Percentiles rank a stretch among this genome's conserved stretches.
Evolutionary conservation across 331 rosid genomes (phyloP).

Genomic region (Phaseolus coccineus): DNA sequence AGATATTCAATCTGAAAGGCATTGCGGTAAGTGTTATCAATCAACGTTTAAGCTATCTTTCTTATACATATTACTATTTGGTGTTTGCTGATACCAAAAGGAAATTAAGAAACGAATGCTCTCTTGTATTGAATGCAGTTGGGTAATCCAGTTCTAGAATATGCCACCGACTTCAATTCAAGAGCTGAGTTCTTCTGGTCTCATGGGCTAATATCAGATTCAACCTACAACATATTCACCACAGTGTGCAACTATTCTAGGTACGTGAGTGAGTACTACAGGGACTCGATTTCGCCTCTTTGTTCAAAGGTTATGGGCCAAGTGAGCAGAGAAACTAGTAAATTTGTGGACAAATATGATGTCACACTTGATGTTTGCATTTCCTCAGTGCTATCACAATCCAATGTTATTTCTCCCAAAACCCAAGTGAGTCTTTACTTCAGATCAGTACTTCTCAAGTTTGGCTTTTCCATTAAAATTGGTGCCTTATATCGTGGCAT

Average conservation of each 20-base stretch:
- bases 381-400: conserved; percentile 85
- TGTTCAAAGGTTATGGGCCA: conserved; percentile 89
- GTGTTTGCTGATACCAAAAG: conserved; percentile 18
- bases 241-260: conserved; percentile 76
- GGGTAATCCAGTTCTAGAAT: conserved; percentile 90
- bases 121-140: conserved; percentile 55
- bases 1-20: conserved; percentile 80
- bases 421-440: conserved; percentile 58
- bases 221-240: conserved; percentile 72
- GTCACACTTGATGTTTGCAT: conserved; percentile 98
- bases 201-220: conserved; percentile 93
- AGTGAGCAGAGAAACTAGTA: conserved; percentile 95
- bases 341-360: conserved; percentile 95
- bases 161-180: conserved; percentile 80
- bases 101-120: not conserved
- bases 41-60: conserved; percentile 1
- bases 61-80: not conserved
- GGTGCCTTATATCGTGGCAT: not conserved
- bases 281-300: conserved; percentile 78
- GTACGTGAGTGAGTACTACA: conserved; percentile 86
- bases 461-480: conserved; percentile 19
- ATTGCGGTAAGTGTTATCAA: conserved; percentile 67
- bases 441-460: conserved; percentile 17
- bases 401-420: conserved; percentile 64
- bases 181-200: conserved; percentile 89